phyloP scores from a whole-genome alignment of 2,329 filamentous ascomycete genomes.

The Diaporthe aspalathi region DNA sequence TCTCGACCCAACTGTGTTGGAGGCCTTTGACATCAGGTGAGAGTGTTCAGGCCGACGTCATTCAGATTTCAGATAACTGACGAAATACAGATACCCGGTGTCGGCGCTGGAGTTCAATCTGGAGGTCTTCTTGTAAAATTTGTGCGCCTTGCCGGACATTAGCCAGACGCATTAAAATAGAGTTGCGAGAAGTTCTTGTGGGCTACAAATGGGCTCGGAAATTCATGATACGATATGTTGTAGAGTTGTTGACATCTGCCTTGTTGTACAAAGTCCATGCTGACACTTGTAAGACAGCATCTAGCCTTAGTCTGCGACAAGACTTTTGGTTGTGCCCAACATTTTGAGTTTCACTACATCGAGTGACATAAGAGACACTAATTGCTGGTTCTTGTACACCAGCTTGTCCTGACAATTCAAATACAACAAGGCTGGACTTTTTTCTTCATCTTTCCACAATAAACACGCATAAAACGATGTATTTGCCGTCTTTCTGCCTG shows the following conservation, averaged over 20 bases:
- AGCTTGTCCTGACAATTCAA: not conserved
- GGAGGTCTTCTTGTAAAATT: conserved; percentile 83
- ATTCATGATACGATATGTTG: not conserved
- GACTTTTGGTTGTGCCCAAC: too few relatives aligned
- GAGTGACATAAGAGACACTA: too few relatives aligned
- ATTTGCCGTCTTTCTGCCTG: not conserved
- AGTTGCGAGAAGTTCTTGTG: conserved; percentile 1
- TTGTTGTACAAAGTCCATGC: not conserved
- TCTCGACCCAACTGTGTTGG: conserved; percentile 89
- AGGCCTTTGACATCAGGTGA: conserved; percentile 90
- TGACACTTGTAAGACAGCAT: not conserved
- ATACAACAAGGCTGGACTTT: too few relatives aligned
- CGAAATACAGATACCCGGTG: conserved; percentile 78
- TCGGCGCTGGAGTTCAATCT: conserved; percentile 96
- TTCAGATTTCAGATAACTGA: conserved; percentile 22
- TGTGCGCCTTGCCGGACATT: not conserved
- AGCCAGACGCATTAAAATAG: not conserved
- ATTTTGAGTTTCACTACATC: too few relatives aligned
- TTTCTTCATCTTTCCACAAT: too few relatives aligned
- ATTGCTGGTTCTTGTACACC: too few relatives aligned
- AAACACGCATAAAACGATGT: too few relatives aligned
- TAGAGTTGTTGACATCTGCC: not conserved
- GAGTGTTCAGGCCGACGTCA: conserved; percentile 45
- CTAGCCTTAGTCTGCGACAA: too few relatives aligned
- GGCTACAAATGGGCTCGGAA: conserved; percentile 16